A percentile compares a stretch with the other conserved stretches of the same genome.
Conservation (phyloP, 768 basidiomycete genomes). For the Macrolepiota dolichaula region DNA sequence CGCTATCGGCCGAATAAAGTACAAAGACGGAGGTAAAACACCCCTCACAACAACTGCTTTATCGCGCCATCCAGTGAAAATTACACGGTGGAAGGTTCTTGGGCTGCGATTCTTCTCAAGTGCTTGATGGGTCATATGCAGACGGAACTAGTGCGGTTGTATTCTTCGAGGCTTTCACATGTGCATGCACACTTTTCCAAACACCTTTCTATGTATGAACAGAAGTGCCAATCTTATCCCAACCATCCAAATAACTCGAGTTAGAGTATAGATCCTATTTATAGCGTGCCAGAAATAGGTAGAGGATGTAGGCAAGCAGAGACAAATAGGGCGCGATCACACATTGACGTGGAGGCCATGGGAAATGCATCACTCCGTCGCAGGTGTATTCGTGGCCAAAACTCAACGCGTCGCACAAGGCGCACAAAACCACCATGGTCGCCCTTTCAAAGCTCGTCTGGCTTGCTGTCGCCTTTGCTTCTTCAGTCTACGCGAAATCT, state of each 20-base stretch:
- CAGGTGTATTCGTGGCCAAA: constrained; percentile 8
- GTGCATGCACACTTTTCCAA: no score
- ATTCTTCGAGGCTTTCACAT: no score
- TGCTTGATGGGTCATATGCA: no score
- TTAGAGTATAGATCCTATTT: not conserved
- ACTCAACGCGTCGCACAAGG: not conserved
- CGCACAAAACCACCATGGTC: constrained; percentile 29
- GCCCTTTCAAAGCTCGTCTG: constrained; percentile 31
- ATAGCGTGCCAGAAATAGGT: not conserved
- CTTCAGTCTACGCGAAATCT: constrained; percentile 54
- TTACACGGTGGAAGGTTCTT: no score
- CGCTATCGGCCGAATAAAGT: not conserved
- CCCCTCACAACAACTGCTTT: no score
- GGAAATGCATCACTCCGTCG: constrained; percentile 14
- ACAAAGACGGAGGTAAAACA: no score
- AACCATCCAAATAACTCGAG: no score
- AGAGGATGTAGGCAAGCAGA: constrained; percentile 19
- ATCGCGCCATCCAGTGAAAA: no score
- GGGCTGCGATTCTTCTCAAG: no score
- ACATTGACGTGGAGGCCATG: constrained; percentile 26
- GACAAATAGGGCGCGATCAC: constrained; percentile 20
- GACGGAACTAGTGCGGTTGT: no score
- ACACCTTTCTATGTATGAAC: no score
- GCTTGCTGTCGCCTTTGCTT: constrained; percentile 27
- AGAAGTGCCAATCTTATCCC: no score